These are phyloP conservation scores for Verticillium tricorpus DNA, from an alignment of 2,329 filamentous ascomycete genomes.

Conservation along the genomic window DNA sequence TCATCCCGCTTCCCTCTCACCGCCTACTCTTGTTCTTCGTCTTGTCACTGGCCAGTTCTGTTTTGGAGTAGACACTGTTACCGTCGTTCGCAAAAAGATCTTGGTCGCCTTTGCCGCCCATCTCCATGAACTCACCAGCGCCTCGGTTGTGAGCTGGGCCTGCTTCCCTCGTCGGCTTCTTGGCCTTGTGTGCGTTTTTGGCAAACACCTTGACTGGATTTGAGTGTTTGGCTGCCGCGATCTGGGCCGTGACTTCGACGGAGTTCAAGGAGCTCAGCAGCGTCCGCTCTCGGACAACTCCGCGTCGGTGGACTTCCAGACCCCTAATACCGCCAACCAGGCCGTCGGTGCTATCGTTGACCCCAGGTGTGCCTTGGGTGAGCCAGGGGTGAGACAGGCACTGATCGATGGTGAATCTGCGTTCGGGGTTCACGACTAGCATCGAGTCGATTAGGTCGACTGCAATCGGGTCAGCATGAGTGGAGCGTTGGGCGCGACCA, in stretches of 20 bases:
- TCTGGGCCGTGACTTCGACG: constrained; percentile 46
- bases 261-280: constrained; percentile 79
- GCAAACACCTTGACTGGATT: constrained; percentile 67
- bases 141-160: constrained; percentile 64
- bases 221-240: constrained; percentile 53
- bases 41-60: constrained; percentile 28
- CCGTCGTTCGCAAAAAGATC: constrained; percentile 65
- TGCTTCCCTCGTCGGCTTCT: constrained; percentile 48
- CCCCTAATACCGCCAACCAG: constrained; percentile 80
- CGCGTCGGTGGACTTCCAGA: constrained; percentile 80
- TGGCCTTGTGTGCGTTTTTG: constrained; percentile 50
- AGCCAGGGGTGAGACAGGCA: constrained; percentile 92
- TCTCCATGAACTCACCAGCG: constrained; percentile 72
- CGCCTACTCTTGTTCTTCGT: constrained; percentile 18
- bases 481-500: not conserved
- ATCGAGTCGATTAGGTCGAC: constrained; percentile 92
- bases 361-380: constrained; percentile 53
- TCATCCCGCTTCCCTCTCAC: not conserved
- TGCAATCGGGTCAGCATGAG: constrained; percentile 17
- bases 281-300: constrained; percentile 76
- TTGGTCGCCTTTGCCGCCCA: constrained; percentile 85
- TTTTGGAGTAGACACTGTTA: constrained; percentile 42
- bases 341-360: constrained; percentile 86
- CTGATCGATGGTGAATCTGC: constrained; percentile 82
- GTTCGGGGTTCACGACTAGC: constrained; percentile 81